These are phyloP conservation scores for Neurospora sp. DNA, from an alignment of 2,329 filamentous ascomycete genomes.

Conservation along the genomic window DNA sequence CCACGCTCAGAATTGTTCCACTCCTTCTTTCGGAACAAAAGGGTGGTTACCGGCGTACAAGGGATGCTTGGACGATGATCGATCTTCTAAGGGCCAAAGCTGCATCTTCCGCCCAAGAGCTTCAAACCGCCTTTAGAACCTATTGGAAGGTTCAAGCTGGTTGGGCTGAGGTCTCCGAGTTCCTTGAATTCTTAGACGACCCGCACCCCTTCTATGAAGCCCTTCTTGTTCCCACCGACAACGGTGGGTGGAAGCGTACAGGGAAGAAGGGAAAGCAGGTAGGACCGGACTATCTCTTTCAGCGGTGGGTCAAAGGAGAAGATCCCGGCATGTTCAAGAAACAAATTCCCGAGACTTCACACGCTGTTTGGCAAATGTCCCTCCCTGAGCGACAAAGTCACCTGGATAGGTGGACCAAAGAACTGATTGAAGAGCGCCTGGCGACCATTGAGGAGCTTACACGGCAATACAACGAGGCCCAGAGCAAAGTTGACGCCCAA, in stretches of 20 bases:
- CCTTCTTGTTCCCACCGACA: constrained; percentile 37
- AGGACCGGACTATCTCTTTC: constrained; percentile 37
- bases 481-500: constrained; percentile 32
- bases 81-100: constrained; percentile 23
- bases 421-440: constrained; percentile 41
- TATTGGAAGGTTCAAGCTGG: not conserved
- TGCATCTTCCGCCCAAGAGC: constrained; percentile 21
- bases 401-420: constrained; percentile 31
- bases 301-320: constrained; percentile 39
- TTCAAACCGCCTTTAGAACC: constrained; percentile 8
- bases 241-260: constrained; percentile 35
- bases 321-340: constrained; percentile 33
- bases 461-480: constrained; percentile 30
- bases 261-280: constrained; percentile 36
- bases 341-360: constrained; percentile 17
- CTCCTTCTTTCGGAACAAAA: constrained; percentile 37
- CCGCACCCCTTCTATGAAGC: constrained; percentile 44
- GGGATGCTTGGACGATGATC: constrained; percentile 31
- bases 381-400: constrained; percentile 25
- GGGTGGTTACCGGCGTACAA: constrained; percentile 21
- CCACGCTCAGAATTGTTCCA: constrained; percentile 33
- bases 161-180: constrained; percentile 26
- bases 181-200: constrained; percentile 41
- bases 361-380: constrained; percentile 42
- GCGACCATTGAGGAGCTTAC: constrained; percentile 28